Base-by-base conservation (phyloP, 139 green algal genomes). In the Tetraselmis striata region DNA sequence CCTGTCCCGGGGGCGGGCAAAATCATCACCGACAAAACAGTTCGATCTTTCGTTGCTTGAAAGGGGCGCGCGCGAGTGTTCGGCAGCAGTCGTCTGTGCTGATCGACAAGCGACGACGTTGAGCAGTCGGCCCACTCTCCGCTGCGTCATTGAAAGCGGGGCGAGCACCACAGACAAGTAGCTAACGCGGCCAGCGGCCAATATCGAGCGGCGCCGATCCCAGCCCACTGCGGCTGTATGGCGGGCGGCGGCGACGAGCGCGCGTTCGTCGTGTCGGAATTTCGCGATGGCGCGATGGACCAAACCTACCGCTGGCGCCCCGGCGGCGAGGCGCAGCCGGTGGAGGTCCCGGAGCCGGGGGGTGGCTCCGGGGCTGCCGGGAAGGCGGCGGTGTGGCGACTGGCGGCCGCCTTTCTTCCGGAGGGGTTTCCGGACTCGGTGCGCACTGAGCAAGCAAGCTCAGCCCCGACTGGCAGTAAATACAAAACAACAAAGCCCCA, bases 401-500 rank as follows among this genome's bases (percentile, higher is more conserved):
- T 5, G 45, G 18, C 18, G 45, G 75, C 83, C 0, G 86, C 85
- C 2, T 93, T 94, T 79, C 84, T 94, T 23, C 91, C 91, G 0
- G 87, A 87, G 31, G 90, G 87, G 25, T 94, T 83, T 75, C 90
- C 91, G 0, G 30, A 79, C 18, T 87, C 77, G 27, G 90, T 94
- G 1, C 85, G 83, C 2, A 31, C 76, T 1, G 91, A 94, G n/a
- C 77, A 94, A 94, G 32, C 32, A 91, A n/a, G 26, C 86, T 81
- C 81, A 86, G 77, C 75, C 30, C 27, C 2, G 1, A 24, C 26
- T 26, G 0, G 1, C 24, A 2, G 22, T 31, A 22, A 26, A 59
- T 28, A 25, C 1, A 75, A 27, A 1, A 1, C 31, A 30, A 77
- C 29, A 76, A 5, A 59, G 76, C 29, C 30, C 2, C 74, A 59